Evolutionary conservation across 2,329 filamentous ascomycete species (phyloP), one percentile per base, ranked within the genome.

Genomic region (Epichloe bromicola): DNA sequence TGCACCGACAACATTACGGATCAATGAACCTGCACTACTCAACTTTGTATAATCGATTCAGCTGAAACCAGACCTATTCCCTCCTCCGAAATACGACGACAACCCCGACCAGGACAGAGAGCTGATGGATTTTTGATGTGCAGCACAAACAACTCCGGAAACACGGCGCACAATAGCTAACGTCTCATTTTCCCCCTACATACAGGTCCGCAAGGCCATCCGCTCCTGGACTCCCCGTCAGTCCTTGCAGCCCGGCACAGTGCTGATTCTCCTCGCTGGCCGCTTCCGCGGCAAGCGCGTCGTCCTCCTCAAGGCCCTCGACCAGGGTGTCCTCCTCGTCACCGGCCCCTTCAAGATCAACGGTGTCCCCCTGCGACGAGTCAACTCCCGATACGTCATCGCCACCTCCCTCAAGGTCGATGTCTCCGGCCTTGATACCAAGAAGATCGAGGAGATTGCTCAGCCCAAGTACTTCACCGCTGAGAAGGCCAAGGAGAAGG

Each of bases 281-380:
- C 93, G 93, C 70, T 98, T 97, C 88, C 91, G 93, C 68, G 93
- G 93, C 82, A 98, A 98, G 89, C 93, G 93, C 72, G 93, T 98
- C 68, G 81, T 98, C 69, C 89, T 97, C 76, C 86, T 98, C 73
- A 97, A 97, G 85, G 82, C 85, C 75, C 90, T 98, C 69, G 80
- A 88, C 70, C 88, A 96, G 79, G 93, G 93, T 78, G 88, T 96
- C 62, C 89, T 98, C 73, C 88, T 98, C 72, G 89, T 98, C 67
- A 98, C 93, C 70, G 93, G 93, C 67, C 93, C 93, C 71, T 98
- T 97, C 87, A 98, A 97, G 86, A 86, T 98, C 79, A 98, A 98
- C 80, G 93, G 93, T 74, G 93, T 98, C 61, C 93, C 93, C 64
- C 85, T 98, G 69, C 86, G 93, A 76, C 83, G 87, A 73, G 87